Evolutionary conservation across 2,329 filamentous ascomycete species (phyloP), one percentile per base, ranked within the genome.

Genomic region (Elsinoe arachidis): DNA sequence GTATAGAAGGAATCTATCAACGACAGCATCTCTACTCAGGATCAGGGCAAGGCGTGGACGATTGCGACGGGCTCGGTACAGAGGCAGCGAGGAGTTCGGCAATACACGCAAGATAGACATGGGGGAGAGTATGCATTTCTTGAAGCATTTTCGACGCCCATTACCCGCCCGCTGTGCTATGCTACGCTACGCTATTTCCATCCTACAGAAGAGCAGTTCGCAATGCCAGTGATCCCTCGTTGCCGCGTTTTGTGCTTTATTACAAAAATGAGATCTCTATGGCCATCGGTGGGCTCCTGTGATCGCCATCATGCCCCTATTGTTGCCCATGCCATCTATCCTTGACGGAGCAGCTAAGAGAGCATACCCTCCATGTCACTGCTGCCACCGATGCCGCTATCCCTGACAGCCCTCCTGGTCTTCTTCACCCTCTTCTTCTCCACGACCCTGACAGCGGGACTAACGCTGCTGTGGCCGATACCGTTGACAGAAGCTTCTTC

Each of bases 331-430:
- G 7, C 15, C 11, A 7, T 15, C 19, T 12, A 23, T 21, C 17
- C 23, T 10, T 51, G 23, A 19, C 37, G 14, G 12, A 2, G 5
- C 37, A 21, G 11, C 19, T 30, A 51, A 51, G 46, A 21, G 9
- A 51, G 26, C 46, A 51, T 51, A 9, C 26, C 46, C 46, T 51
- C 46, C 19, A 51, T 26, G 15, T 51, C 46, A 14, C 37, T 44
- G 10, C 17, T 21, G 3, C 39, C 41, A n/a, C 43, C 53, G 34
- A 59, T 43, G 2, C 52, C 57, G 52, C 57, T 59, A 35, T 59
- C 57, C 17, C 57, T 35, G 19, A 59, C 39, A 15, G 39, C 14
- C 41, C 55, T 56, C 52, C 53, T 59, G 12, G 33, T 26, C 21
- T 38, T 59, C 33, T 49, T 41, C 10, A 46, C 14, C 43, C 26